Base-by-base conservation (phyloP, 495 filamentous ascomycete genomes). In the Coniosporium apollinis region DNA sequence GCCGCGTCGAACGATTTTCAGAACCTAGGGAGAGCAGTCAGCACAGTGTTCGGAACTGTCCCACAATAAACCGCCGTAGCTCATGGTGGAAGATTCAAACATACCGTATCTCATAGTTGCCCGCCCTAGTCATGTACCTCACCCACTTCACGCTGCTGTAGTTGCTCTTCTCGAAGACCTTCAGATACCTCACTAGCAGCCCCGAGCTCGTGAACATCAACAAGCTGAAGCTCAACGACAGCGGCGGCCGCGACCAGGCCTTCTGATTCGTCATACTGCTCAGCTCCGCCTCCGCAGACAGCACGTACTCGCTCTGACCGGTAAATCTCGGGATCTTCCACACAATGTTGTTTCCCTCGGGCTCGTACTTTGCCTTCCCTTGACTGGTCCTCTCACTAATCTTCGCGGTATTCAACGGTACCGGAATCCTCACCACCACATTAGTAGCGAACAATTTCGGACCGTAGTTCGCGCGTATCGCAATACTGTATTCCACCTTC, bases 71-170 rank as follows among this genome's bases (percentile, higher is more conserved):
- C n/a, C n/a, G n/a, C n/a, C n/a, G n/a, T n/a, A n/a, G n/a, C n/a
- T n/a, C n/a, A n/a, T n/a, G n/a, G n/a, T n/a, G 24, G 24, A 15
- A 37, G 6, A 36, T 36, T 37, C 5, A 14, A 32, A 34, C 42
- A 29, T 32, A 82, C 71, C 78, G 56, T 36, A 82, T 83, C 55
- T 82, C 79, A 54, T 83, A 85, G 52, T 69, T 78, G 11, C 79
- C 79, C 13, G 87, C 91, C 31, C 91, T 69, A 19, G 91, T 99
- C 91, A 99, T 99, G 59, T 99, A 99, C 48, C 91, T 63, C 45
- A 99, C 91, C 91, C 91, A 99, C 52, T 99, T 99, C 7, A 99
- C 91, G 46, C 81, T 91, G 38, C 79, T 86, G 52, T 99, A 99
- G 59, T 96, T 94, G 53, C 68, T 83, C 74, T 99, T 99, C 67